These are phyloP conservation scores for Leucoagaricus sp. DNA, from an alignment of 1,284 basidiomycete species.

Conservation along the genomic window DNA sequence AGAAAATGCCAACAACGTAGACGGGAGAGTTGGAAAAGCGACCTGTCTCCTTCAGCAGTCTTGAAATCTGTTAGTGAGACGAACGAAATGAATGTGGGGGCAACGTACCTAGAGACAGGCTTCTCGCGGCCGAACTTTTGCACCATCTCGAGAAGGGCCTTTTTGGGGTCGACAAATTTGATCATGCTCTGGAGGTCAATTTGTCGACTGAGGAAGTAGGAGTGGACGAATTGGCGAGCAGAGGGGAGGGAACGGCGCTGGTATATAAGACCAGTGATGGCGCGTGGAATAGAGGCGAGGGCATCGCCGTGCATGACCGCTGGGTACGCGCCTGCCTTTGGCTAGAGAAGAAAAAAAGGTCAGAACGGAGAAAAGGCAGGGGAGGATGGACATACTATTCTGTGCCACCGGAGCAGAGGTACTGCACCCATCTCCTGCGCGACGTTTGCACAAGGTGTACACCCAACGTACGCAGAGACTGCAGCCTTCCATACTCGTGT, in stretches of 20 bases:
- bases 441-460: conserved; percentile 79
- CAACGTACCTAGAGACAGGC: conserved; percentile 69
- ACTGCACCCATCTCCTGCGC: conserved; percentile 81
- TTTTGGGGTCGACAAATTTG: conserved; percentile 88
- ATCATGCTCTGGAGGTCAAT: conserved; percentile 84
- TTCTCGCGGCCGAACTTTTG: conserved; percentile 75
- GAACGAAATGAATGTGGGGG: background rate
- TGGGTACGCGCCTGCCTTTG: conserved; percentile 46
- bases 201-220: conserved; percentile 82
- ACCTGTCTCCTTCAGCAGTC: conserved; percentile 92
- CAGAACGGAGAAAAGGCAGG: conserved; percentile 1
- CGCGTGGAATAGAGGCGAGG: conserved; percentile 73
- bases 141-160: conserved; percentile 77
- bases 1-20: conserved; percentile 92
- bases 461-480: conserved; percentile 89
- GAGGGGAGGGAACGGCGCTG: conserved; percentile 76
- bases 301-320: conserved; percentile 69
- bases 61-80: conserved; percentile 26
- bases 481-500: conserved; percentile 89
- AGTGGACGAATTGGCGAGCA: conserved; percentile 83
- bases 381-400: conserved; percentile 50
- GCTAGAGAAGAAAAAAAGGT: conserved; percentile 34
- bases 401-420: conserved; percentile 70
- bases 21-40: conserved; percentile 86
- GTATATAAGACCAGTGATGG: conserved; percentile 77